Conservation (phyloP, 2,329 filamentous ascomycete genomes). For the Pseudocercospora fuligena region DNA sequence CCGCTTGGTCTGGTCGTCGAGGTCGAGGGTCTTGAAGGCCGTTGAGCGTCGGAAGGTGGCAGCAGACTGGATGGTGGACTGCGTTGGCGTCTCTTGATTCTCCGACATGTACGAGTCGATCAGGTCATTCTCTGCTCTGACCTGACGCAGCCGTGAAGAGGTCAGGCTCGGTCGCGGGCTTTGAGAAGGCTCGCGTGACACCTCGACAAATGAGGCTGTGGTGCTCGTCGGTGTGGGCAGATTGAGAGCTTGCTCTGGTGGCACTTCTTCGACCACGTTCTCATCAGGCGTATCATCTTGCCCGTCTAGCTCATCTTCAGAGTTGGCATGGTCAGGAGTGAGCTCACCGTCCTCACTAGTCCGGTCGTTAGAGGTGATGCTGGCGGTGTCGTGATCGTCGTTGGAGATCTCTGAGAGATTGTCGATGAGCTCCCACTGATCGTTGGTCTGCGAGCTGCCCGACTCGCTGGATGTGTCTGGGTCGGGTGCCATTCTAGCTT, state of each 20-base stretch:
- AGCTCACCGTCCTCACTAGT: slow-evolving; percentile 24
- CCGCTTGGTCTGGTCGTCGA: slow-evolving; percentile 10
- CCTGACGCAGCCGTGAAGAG: slow-evolving; percentile 19
- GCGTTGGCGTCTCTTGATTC: slow-evolving; percentile 40
- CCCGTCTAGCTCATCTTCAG: slow-evolving; percentile 28
- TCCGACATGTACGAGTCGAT: slow-evolving; percentile 38
- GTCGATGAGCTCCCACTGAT: slow-evolving; percentile 39
- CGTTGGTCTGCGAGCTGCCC: slow-evolving; percentile 31
- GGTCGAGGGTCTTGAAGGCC: not conserved
- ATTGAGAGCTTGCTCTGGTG: slow-evolving; percentile 1
- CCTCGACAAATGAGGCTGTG: slow-evolving; percentile 17
- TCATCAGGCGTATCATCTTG: slow-evolving; percentile 16
- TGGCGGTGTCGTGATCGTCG: slow-evolving; percentile 41
- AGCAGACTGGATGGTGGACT: slow-evolving; percentile 31
- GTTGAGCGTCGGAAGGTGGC: slow-evolving; percentile 11
- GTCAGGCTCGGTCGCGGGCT: slow-evolving; percentile 9
- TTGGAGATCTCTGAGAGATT: slow-evolving; percentile 39
- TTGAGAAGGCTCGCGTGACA: slow-evolving; percentile 4
- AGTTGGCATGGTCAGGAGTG: slow-evolving; percentile 28
- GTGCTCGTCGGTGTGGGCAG: slow-evolving; percentile 7
- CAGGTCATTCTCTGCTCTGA: slow-evolving; percentile 32
- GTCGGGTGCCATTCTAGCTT: slow-evolving; percentile 29
- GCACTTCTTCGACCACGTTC: not conserved
- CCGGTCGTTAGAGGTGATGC: slow-evolving; percentile 34
- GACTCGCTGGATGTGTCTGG: slow-evolving; percentile 24